Conservation (phyloP, 352 stramenopile genomes). For the Phytophthora palmivora region DNA sequence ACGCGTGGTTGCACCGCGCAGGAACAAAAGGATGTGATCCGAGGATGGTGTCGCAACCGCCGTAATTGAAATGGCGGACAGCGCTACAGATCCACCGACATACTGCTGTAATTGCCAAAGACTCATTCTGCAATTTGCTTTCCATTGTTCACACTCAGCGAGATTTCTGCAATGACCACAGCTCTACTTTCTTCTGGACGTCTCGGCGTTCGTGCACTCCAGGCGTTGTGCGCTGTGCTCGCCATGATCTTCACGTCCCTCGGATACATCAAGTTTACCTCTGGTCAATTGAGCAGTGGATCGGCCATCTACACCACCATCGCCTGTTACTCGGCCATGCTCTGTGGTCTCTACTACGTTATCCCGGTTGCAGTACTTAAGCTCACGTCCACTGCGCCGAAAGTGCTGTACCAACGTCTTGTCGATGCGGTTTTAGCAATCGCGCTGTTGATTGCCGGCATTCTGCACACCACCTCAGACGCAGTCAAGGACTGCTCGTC, state of each 20-base stretch:
- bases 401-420: constrained; percentile 41
- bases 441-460: constrained; percentile 43
- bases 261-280: constrained; percentile 51
- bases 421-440: constrained; percentile 36
- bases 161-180: constrained; percentile 13
- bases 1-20: constrained; percentile 25
- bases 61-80: constrained; percentile 20
- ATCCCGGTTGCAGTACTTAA: constrained; percentile 34
- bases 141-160: constrained; percentile 21
- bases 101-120: neutral
- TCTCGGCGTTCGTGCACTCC: constrained; percentile 36
- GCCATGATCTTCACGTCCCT: constrained; percentile 57
- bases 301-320: constrained; percentile 48
- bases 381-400: constrained; percentile 25
- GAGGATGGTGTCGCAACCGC: constrained; percentile 13
- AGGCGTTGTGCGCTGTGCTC: constrained; percentile 36
- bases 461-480: constrained; percentile 41
- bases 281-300: constrained; percentile 44
- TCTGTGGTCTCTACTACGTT: constrained; percentile 50
- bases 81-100: neutral
- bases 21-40: constrained; percentile 17
- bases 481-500: constrained; percentile 45
- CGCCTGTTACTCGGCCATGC: constrained; percentile 49
- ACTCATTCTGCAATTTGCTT: constrained; percentile 36
- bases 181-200: constrained; percentile 26